Percentiles rank a stretch among this genome's conserved stretches.
Conservation (phyloP, 2,329 filamentous ascomycete genomes). For the Calonectria henricotiae region DNA sequence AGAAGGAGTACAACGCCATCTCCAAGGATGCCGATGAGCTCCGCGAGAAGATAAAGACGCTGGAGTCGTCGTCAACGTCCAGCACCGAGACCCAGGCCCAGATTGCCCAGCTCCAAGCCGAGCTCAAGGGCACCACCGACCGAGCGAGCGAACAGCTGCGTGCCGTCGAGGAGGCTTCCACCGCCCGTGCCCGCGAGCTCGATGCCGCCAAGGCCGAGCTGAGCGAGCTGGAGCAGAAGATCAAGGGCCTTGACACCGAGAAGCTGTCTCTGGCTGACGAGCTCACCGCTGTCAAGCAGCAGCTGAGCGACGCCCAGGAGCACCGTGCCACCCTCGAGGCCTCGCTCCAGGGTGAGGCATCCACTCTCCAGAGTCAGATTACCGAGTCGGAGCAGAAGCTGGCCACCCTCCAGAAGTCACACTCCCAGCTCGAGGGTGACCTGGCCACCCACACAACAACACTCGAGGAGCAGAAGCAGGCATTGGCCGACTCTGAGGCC, state of each 20-base stretch:
- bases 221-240: slow-evolving; percentile 50
- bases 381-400: slow-evolving; percentile 56
- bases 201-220: slow-evolving; percentile 49
- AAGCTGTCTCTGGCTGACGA: slow-evolving; percentile 55
- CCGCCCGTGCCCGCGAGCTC: slow-evolving; percentile 46
- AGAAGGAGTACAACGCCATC: slow-evolving; percentile 57
- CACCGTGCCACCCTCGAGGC: slow-evolving; percentile 56
- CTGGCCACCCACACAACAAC: slow-evolving; percentile 52
- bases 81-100: slow-evolving; percentile 56
- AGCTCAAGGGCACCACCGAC: slow-evolving; percentile 54
- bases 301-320: slow-evolving; percentile 57
- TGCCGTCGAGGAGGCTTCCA: slow-evolving; percentile 50
- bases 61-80: slow-evolving; percentile 54
- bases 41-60: slow-evolving; percentile 59
- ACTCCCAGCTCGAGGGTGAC: slow-evolving; percentile 55
- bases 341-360: slow-evolving; percentile 55
- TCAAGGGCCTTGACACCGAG: slow-evolving; percentile 50
- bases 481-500: slow-evolving; percentile 51
- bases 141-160: slow-evolving; percentile 48
- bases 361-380: slow-evolving; percentile 57
- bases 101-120: slow-evolving; percentile 56
- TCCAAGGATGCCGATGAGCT: slow-evolving; percentile 59
- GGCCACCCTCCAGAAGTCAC: slow-evolving; percentile 53
- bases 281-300: slow-evolving; percentile 55
- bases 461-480: slow-evolving; percentile 52